These are phyloP conservation scores for Marasmius tenuissimus DNA, from an alignment of 1,284 basidiomycete genomes.

Conservation along the genomic window DNA sequence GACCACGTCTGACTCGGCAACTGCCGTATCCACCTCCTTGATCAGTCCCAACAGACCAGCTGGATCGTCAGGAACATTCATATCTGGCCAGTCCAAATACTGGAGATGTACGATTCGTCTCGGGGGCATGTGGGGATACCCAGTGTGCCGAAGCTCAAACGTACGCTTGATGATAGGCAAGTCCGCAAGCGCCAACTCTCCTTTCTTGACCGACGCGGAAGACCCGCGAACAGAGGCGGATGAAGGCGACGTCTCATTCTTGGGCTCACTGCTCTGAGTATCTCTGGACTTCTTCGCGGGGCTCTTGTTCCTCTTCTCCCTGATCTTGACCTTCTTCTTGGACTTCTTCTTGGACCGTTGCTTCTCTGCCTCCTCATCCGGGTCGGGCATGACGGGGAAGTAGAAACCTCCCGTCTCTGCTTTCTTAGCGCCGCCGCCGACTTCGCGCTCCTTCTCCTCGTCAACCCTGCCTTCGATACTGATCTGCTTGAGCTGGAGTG, in stretches of 20 bases:
- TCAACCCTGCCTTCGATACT: constrained; percentile 25
- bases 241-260: constrained; percentile 3
- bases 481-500: constrained; percentile 64
- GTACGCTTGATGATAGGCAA: constrained; percentile 59
- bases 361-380: background rate
- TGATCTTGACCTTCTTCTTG: background rate
- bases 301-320: background rate
- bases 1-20: constrained; percentile 34
- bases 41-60: constrained; percentile 74
- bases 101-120: constrained; percentile 80
- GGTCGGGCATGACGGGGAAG: constrained; percentile 6
- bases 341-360: background rate
- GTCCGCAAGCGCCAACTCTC: constrained; percentile 17
- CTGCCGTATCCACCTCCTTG: constrained; percentile 56
- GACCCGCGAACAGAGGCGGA: constrained; percentile 12
- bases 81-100: constrained; percentile 91
- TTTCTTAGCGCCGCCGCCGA: background rate
- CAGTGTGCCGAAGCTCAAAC: constrained; percentile 66
- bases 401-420: constrained; percentile 15
- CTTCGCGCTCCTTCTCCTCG: constrained; percentile 2
- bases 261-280: background rate
- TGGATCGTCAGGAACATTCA: constrained; percentile 87
- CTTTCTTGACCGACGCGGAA: background rate
- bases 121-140: constrained; percentile 56
- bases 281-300: background rate